Conservation (phyloP, 768 basidiomycete species). For the Pisolithus microcarpus region DNA sequence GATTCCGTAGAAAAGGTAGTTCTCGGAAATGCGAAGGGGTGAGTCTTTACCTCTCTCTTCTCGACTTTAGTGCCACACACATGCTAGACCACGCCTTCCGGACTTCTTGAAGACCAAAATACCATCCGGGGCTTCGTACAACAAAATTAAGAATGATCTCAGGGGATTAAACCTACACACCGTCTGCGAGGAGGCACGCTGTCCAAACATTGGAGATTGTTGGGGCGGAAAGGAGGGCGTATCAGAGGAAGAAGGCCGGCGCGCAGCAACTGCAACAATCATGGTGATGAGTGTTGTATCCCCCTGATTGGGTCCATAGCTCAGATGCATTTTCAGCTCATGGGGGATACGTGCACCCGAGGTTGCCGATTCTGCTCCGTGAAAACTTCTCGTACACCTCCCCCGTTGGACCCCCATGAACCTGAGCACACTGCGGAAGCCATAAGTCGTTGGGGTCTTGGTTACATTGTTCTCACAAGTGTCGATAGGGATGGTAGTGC, state of each 20-base stretch:
- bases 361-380: slow-evolving; percentile 98
- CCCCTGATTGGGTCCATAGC: background rate
- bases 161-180: slow-evolving; percentile 89
- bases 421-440: slow-evolving; percentile 98
- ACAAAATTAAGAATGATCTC: slow-evolving; percentile 91
- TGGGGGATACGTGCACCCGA: slow-evolving; percentile 98
- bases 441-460: slow-evolving; percentile 94
- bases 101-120: slow-evolving; percentile 86
- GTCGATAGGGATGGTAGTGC: slow-evolving; percentile 88
- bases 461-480: slow-evolving; percentile 94
- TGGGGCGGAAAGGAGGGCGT: slow-evolving; percentile 82
- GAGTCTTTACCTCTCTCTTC: slow-evolving; percentile 17
- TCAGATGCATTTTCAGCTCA: slow-evolving; percentile 50
- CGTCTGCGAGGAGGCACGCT: slow-evolving; percentile 97
- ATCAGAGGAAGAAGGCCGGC: slow-evolving; percentile 64
- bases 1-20: slow-evolving; percentile 50
- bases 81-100: slow-evolving; percentile 72
- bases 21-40: slow-evolving; percentile 68
- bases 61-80: background rate
- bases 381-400: slow-evolving; percentile 83
- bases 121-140: slow-evolving; percentile 82
- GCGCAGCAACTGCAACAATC: slow-evolving; percentile 92
- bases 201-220: slow-evolving; percentile 99
- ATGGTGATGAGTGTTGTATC: slow-evolving; percentile 54
- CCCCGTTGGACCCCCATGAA: slow-evolving; percentile 91